Base-by-base conservation (phyloP, 2,329 filamentous ascomycete species). In the Cercospora sojina region DNA sequence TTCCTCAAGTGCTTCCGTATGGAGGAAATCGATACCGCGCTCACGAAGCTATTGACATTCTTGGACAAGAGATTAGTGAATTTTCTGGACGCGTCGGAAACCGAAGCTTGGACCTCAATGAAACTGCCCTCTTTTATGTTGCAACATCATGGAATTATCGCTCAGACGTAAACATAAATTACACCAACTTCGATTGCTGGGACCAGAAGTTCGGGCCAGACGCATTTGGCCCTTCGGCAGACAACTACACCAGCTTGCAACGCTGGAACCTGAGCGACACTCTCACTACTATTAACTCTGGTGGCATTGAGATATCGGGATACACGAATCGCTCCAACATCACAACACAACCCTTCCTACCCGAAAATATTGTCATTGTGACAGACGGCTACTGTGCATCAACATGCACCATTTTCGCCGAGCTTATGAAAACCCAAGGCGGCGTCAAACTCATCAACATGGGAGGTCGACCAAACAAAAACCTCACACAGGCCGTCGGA, bases 221-320 rank as follows among this genome's bases (percentile, higher is more conserved):
- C 6, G 67, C 75, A 1, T 61, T 71, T 29, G 76, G 81, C 57
- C 75, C 76, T 2, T 76, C 84, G 43, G 80, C 82, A 53, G 86
- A 87, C 62, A 80, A 82, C 58, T 89, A 85, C 79, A 87, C 85
- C 68, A 83, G 68, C 77, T 84, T 84, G 76, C 84, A 80, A 80
- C 83, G 85, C 76, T 88, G 81, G 80, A 76, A 83, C 43, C 73
- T 76, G 12, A 80, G 78, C 62, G 82, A 83, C 65, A 79, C 82
- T 31, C 80, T 74, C 23, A 79, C 71, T 51, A 76, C 61, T 68
- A 73, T 63, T 70, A 81, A 76, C 63, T 72, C 70, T 53, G 73
- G 75, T 3, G 77, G 77, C 5, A 77, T 79, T 60, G 69, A 74
- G 65, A 66, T 87, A 60, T 82, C 81, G 2, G 85, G 84, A 57